Evolutionary conservation across 768 basidiomycete genomes (phyloP), one percentile per base, ranked within the genome.

Genomic region (Xerocomellus chrysenteron): DNA sequence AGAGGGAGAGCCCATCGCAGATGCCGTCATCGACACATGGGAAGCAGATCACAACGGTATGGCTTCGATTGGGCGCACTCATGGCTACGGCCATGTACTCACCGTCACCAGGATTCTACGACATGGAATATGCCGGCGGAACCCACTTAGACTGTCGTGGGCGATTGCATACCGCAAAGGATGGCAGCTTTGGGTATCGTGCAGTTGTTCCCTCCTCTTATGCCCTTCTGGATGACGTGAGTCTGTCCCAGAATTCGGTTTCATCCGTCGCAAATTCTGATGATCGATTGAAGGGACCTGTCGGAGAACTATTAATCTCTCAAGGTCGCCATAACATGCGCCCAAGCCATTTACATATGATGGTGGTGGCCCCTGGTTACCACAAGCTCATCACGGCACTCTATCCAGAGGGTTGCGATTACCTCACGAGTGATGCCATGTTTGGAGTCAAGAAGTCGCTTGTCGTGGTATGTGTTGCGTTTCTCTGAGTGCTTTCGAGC

Each of bases 371-470:
- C 0, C 80, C 81, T 5, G 90, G 90, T 32, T 92, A 78, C 69
- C 84, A 84, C 65, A 87, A 82, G 44, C 81, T 94, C 21, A 74
- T 78, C 17, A 93, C 91, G 0, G 84, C 91, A 2, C 68, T 92
- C 11, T 94, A 89, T 68, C 84, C 87, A 14, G 82, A 87, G 53
- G 85, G 83, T 5, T 88, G 91, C 60, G 68, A 75, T 3, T 92
- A 81, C 64, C 57, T 93, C 24, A 71, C 71, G 7, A 90, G 84
- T 56, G 92, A 94, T 65, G 78, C 82, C 12, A 90, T 93, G 3
- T 92, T 93, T 70, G 91, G 92, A 11, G 91, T 90, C 24, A 90
- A 90, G 71, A 80, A 81, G 47, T 90, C 87, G 7, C 76, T 94
- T 28, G 79, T 92, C 21, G 82, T 91, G 60, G 90, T 92, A 71